Evolutionary conservation across 176 grass and related monocot species (phyloP).

Genomic region (Puccinellia tenuiflora): DNA sequence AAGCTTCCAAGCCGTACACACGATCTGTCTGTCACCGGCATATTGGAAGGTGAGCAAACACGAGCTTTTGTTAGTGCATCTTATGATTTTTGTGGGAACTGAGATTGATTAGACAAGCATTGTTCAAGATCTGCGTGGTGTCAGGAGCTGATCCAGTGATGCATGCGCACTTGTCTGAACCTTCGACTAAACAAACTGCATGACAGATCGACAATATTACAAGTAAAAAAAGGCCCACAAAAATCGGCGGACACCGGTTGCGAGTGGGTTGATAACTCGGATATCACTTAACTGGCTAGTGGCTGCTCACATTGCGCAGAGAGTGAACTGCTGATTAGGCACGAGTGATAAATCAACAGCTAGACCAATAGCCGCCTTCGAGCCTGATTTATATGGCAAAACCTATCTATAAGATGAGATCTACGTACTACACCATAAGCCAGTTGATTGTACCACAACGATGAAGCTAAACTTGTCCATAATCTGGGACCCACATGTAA

Average conservation of each 20-base stretch:
- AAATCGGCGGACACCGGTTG: neutral
- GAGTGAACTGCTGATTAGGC: neutral
- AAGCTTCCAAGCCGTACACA: neutral
- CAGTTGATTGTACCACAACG: too few relatives aligned
- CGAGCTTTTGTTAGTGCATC: neutral
- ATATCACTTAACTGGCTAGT: neutral
- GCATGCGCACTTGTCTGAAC: slow-evolving; percentile 24
- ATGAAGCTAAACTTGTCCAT: too few relatives aligned
- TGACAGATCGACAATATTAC: neutral
- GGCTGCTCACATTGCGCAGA: neutral
- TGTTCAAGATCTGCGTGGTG: slow-evolving; percentile 8
- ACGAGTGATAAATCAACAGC: too few relatives aligned
- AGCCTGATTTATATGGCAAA: too few relatives aligned
- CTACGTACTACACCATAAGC: too few relatives aligned
- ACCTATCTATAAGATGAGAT: too few relatives aligned
- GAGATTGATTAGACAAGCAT: slow-evolving; percentile 21
- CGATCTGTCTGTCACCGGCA: slow-evolving; percentile 21
- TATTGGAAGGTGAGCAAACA: slow-evolving; percentile 10
- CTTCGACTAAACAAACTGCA: slow-evolving; percentile 7
- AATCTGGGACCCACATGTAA: too few relatives aligned
- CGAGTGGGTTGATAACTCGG: neutral
- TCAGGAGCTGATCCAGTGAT: slow-evolving; percentile 33
- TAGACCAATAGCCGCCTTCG: too few relatives aligned
- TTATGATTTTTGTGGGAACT: neutral
- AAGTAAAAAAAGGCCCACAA: neutral